phyloP scores from a whole-genome alignment of 2,329 filamentous ascomycete genomes.

The Pseudogymnoascus sp. region DNA sequence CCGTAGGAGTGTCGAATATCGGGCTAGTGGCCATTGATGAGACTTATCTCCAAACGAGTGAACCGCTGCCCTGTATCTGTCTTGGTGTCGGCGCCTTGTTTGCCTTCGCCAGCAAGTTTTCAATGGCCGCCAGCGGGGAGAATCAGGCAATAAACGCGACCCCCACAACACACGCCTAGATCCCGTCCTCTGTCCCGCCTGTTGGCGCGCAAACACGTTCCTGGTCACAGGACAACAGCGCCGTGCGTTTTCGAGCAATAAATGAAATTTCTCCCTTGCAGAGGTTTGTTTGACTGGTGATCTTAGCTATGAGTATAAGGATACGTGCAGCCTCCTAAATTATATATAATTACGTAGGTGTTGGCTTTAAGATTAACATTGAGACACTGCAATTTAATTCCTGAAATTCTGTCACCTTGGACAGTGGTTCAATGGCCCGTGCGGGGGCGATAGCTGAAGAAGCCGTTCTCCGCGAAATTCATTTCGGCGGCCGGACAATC shows the following conservation, averaged over 20 bases:
- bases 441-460: not conserved
- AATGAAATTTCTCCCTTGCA: not conserved
- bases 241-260: not conserved
- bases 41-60: constrained; percentile 2
- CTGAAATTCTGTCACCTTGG: constrained; percentile 5
- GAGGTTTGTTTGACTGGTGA: not conserved
- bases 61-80: not conserved
- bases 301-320: not conserved
- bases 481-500: not conserved
- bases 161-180: constrained; percentile 1
- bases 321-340: constrained; percentile 4
- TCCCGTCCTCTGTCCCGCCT: constrained; percentile 5
- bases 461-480: constrained; percentile 3
- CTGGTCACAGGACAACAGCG: not conserved
- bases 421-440: not conserved
- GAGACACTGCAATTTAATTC: constrained; percentile 8
- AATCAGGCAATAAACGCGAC: constrained; percentile 1
- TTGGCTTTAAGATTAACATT: constrained; percentile 7
- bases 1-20: constrained; percentile 2
- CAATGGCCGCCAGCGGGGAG: not conserved
- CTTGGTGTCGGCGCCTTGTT: not conserved
- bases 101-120: not conserved
- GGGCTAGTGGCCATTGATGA: constrained; percentile 2
- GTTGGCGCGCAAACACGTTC: not conserved
- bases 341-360: not conserved